Evolutionary conservation across 257 asterid species (phyloP), one percentile per base, ranked within the genome.

Genomic region (Hygrophila difformis): DNA sequence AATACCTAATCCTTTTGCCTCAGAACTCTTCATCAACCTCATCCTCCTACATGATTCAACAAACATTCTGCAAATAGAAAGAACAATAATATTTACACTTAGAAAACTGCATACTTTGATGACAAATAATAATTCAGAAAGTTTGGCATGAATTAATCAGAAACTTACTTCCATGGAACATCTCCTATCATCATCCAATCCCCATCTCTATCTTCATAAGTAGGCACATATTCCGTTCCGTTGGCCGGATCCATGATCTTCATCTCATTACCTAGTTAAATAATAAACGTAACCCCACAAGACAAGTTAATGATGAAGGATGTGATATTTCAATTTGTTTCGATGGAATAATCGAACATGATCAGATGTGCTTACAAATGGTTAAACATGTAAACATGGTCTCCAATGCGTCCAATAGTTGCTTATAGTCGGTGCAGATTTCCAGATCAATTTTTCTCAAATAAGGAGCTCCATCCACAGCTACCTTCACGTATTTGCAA

Each of bases 151-250:
- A 26, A 26, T 26, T 26, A 26, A 26, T 26, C 31, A 39, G 16
- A 46, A 33, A 63, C 81, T 59, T 58, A 74, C 87, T 77, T 74
- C 84, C 84, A 81, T 62, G 93, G 92, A 54, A 86, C 94, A 76
- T 86, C 96, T 63, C 93, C 94, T 51, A 78, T 73, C 60, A 85
- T 58, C 96, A 85, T 85, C 96, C 93, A 81, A 22, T 81, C 94
- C 38, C 88, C 92, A 70, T 86, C 96, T 67, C 72, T 82, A 43
- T 82, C 94, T 62, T 82, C 96, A 47, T 86, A 82, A 20, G 93
- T 71, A 34, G 93, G 93, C 61, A 86, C 75, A 66, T 82, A 74
- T 20, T 86, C 76, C 8, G 59, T 50, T 3, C 93, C 95, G 62
- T 81, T 69, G 4, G 31, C 4, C 48, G 59, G 12, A 20, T 81